Base-by-base conservation (phyloP, 768 basidiomycete genomes). In the Xanthoconium purpureum region DNA sequence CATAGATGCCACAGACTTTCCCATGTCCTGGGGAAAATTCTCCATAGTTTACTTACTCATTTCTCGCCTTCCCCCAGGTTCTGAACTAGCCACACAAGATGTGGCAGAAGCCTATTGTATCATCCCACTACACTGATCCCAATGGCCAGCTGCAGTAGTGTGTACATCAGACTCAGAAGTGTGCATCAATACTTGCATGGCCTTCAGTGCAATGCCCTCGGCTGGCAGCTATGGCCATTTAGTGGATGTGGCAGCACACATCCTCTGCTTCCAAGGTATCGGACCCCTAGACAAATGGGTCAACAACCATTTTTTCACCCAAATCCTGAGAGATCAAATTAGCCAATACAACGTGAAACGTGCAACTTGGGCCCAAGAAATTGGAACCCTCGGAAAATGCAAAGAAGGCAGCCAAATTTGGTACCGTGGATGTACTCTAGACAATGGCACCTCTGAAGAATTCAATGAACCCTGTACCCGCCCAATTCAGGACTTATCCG, bases 221-320 rank as follows among this genome's bases (percentile, higher is more conserved):
- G 37, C 17, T 0, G 49, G 49, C 3, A 13, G 6, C 6, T 50
- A 50, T 9, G 49, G 38, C 0, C 37, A 30, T 3, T 2, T 50
- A 3, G 29, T 37, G 8, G 49, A 50, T 18, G 37, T 11, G 0
- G 49, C 11, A 8, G 17, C n/a, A 5, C 4, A 38, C 1, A 28
- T 39, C 4, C 18, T 50, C 7, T 15, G 6, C 0, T 13, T 7
- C 28, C 28, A 29, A 7, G 37, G 48, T 5, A 54, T 59, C 3
- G 48, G 56, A 0, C 56, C 54, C 0, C 11, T 63, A 0, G 52
- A 63, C 42, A 61, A 58, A 50, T 59, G 57, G 50, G 57, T 59
- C 0, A 60, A 53, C 8, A 24, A 55, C 11, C 57, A 57, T 14
- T 38, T 58, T 39, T 59, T 54, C 61, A 50, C 56, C 5, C 14